phyloP scores from a whole-genome alignment of 768 basidiomycete species.

The Calvatia gigantea region DNA sequence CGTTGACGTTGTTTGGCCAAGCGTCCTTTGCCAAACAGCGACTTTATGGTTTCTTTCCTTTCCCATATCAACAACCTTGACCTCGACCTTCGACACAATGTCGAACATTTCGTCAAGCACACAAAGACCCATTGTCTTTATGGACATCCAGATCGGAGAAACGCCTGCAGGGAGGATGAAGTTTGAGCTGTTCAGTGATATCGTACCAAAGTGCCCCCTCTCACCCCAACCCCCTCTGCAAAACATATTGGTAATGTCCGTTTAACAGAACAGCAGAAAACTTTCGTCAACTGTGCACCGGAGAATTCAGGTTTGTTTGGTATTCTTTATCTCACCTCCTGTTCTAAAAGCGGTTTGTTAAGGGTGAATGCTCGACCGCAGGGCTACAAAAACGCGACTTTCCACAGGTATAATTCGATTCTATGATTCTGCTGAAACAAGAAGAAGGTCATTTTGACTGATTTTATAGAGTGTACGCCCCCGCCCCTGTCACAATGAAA shows the following conservation, averaged over 20 bases:
- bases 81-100: slow-evolving; percentile 2
- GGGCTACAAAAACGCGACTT: slow-evolving; percentile 88
- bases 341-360: slow-evolving; percentile 11
- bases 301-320: slow-evolving; percentile 77
- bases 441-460: background rate
- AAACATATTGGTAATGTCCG: background rate
- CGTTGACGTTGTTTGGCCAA: too few relatives aligned
- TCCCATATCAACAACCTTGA: background rate
- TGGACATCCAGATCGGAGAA: slow-evolving; percentile 96
- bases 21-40: background rate
- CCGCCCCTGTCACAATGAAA: slow-evolving; percentile 4
- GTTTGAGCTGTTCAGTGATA: slow-evolving; percentile 96
- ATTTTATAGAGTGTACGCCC: slow-evolving; percentile 62
- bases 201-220: slow-evolving; percentile 88
- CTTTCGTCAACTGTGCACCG: slow-evolving; percentile 95
- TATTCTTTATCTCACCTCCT: background rate
- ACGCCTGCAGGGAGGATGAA: slow-evolving; percentile 93
- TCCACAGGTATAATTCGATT: slow-evolving; percentile 68
- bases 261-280: slow-evolving; percentile 87
- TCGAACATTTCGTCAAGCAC: slow-evolving; percentile 31
- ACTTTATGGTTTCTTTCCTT: too few relatives aligned
- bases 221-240: background rate
- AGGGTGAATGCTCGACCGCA: slow-evolving; percentile 80
- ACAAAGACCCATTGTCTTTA: slow-evolving; percentile 88
- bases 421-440: background rate